Base-by-base conservation (phyloP, 2,329 filamentous ascomycete genomes). In the Colletotrichum zoysiae region DNA sequence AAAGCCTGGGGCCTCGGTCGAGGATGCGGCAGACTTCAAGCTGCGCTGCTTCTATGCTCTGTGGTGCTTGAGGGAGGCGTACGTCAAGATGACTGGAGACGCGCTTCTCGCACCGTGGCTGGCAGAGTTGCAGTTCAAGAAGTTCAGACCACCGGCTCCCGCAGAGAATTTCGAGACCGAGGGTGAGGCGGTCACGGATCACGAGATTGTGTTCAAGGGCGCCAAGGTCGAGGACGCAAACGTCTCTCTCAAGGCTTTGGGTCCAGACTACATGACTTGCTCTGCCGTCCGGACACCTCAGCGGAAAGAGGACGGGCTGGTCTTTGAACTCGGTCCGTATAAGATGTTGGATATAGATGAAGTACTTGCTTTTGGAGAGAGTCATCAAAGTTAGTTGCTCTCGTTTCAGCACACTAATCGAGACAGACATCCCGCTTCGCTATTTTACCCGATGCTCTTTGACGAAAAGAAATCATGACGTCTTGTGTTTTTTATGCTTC, bases 21-120 rank as follows among this genome's bases (percentile, higher is more conserved):
- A 81, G 14, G 77, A 78, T 26, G 76, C 89, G n/a, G 82, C 88
- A 23, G 90, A 92, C 71, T 86, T 83, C 30, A 91, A 90, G 77
- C 83, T 95, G 38, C 86, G 92, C 6, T 86, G 88, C 65, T 95
- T 95, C 78, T 95, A 95, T 79, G 88, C 92, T 1, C 88, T 92
- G 71, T 95, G 93, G 91, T 93, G 91, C 79, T 86, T 94, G 79
- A 90, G 93, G 76, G 93, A 95, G 82, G 91, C 92, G 0, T 95
- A 93, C 78, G 90, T 95, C 80, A 95, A 95, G 87, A 90, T 95
- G 83, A 93, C 92, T 40, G 93, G 93, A 35, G 92, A 95, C 76
- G 93, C 92, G 0, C 84, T 95, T 70, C 84, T 95, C 11, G 93
- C 93, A 0, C 84, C 85, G 5, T 95, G 93, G 93, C 84, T 95